phyloP scores from a whole-genome alignment of 371 early-diverging fungal species.

The Actinomucor elegans region DNA sequence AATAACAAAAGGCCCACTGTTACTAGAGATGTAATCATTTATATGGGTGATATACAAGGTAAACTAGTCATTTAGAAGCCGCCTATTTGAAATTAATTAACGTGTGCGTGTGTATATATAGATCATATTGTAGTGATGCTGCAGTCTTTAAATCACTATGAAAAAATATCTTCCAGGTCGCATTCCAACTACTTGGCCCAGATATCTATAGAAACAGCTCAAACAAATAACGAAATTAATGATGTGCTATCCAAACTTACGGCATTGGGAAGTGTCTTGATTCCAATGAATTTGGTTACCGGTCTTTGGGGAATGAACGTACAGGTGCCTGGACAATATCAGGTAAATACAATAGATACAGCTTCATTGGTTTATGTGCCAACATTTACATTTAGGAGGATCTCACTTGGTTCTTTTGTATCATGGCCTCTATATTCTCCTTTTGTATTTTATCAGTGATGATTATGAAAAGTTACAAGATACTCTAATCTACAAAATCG shows the following conservation, averaged over 20 bases:
- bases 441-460: constrained; percentile 42
- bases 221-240: constrained; percentile 87
- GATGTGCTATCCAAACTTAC: constrained; percentile 88
- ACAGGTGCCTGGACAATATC: constrained; percentile 65
- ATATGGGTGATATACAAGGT: constrained; percentile 90
- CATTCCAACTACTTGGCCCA: constrained; percentile 97
- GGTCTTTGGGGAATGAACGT: constrained; percentile 94
- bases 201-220: constrained; percentile 93
- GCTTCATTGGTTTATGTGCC: no score
- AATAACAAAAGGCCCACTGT: constrained; percentile 15
- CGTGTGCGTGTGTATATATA: constrained; percentile 6
- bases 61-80: no score
- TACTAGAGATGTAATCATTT: constrained; percentile 65
- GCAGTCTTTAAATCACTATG: constrained; percentile 85
- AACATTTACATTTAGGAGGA: constrained; percentile 42
- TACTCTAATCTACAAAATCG: constrained; percentile 30
- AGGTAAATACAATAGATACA: constrained; percentile 14
- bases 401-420: constrained; percentile 67
- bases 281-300: constrained; percentile 94
- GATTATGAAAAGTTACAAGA: constrained; percentile 34
- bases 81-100: no score
- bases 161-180: constrained; percentile 84
- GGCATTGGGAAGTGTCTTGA: constrained; percentile 84
- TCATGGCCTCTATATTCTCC: constrained; percentile 38
- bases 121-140: constrained; percentile 94